These are phyloP conservation scores for Trichophyton schoenleinii DNA, from an alignment of 2,329 filamentous ascomycete species.

Conservation along the genomic window DNA sequence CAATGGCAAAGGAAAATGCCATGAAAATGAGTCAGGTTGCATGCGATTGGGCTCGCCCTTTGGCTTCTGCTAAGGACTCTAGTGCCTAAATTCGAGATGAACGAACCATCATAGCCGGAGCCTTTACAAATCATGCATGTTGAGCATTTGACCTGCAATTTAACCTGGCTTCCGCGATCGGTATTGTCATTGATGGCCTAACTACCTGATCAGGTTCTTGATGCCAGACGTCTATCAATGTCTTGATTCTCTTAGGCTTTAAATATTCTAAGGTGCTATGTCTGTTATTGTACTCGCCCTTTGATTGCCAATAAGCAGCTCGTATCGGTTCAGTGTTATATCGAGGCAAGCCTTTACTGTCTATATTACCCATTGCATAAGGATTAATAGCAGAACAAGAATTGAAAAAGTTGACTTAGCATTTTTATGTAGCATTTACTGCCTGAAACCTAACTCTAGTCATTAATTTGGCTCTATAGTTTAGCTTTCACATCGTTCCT, in stretches of 20 bases:
- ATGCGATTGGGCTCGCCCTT: slow-evolving; percentile 7
- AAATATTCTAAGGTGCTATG: background rate
- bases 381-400: too few species aligned
- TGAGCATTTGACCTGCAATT: background rate
- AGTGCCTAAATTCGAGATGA: background rate
- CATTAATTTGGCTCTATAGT: background rate
- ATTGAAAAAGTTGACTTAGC: too few species aligned
- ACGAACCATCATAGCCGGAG: background rate
- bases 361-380: too few species aligned
- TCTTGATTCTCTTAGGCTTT: background rate
- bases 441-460: too few species aligned
- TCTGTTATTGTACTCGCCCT: background rate
- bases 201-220: background rate
- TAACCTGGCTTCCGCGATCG: background rate
- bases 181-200: background rate
- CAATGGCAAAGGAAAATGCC: slow-evolving; percentile 15
- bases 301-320: background rate
- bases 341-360: too few species aligned
- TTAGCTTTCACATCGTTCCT: background rate
- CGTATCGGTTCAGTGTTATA: too few species aligned
- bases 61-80: background rate
- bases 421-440: too few species aligned
- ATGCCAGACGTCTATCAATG: background rate
- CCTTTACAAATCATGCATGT: too few species aligned
- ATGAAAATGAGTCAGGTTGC: slow-evolving; percentile 12